Evolutionary conservation across 1,284 basidiomycete genomes (phyloP), one percentile per base, ranked within the genome.

Genomic region (Ceratobasidium sp.): DNA sequence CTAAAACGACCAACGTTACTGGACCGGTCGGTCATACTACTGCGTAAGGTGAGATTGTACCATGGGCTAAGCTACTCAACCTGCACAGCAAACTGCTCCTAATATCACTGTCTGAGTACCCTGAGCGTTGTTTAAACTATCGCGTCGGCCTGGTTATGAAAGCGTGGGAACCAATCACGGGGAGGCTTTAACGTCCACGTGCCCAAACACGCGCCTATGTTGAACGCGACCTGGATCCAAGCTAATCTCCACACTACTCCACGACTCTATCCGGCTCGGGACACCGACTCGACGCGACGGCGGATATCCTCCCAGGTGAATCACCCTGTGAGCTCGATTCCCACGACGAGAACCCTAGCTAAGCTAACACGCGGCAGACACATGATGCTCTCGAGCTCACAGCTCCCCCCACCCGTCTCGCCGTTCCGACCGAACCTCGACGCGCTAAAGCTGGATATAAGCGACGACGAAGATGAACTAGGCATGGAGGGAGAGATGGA

Each of bases 341-440:
- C 33, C 33, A 33, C 33, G 33, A 4, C 33, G 33, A 33, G 33
- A 33, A 33, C 33, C 33, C 33, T 33, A 33, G 1, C 33, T 33
- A 33, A 2, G 64, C 66, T 68, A 23, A 68, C 66, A 68, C 46
- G 66, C 66, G 44, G 46, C 42, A 68, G 66, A 33, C 33, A 68
- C 49, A 68, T 58, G 44, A 73, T 73, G 71, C 71, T 73, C 53
- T 73, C 69, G 28, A 58, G 55, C 49, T 60, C 55, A 26, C 71
- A 73, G 66, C 72, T 76, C 20, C 72, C 72, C 28, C 72, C 72
- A 28, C 72, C 72, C 3, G 72, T 76, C 7, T 76, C 72, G 23
- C 72, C 72, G 12, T 76, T 76, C 40, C 72, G 72, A 51, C 72
- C 72, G 26, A 76, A 76, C 61, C 61, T 76, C 18, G 72, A 42